phyloP scores from a whole-genome alignment of 768 basidiomycete genomes.

The Rubroboletus pulcherrimus region DNA sequence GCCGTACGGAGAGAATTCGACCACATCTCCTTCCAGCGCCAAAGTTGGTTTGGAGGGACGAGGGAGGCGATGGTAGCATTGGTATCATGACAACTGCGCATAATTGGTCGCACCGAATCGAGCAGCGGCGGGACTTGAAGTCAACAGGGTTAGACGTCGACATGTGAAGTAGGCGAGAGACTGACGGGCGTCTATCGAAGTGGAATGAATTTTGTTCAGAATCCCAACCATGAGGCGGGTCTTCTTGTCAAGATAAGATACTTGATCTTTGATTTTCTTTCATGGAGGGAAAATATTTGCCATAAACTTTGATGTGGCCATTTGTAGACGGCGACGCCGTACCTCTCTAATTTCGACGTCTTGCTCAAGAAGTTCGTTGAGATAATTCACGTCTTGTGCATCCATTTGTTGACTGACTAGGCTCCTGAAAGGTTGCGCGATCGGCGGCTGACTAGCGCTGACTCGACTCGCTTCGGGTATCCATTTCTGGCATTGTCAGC shows the following conservation, averaged over 20 bases:
- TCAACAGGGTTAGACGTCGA: constrained; percentile 8
- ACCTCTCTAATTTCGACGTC: constrained; percentile 69
- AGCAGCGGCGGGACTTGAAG: constrained; percentile 57
- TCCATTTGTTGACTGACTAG: constrained; percentile 43
- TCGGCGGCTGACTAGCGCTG: constrained; percentile 3
- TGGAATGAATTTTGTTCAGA: constrained; percentile 79
- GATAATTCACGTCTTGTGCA: constrained; percentile 46
- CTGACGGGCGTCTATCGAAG: constrained; percentile 56
- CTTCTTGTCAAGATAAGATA: constrained; percentile 71
- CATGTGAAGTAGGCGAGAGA: constrained; percentile 11
- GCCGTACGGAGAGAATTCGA: constrained; percentile 61
- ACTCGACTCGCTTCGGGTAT: not conserved
- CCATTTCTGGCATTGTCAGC: constrained; percentile 14
- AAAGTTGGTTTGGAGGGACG: constrained; percentile 70
- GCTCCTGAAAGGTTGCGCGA: not conserved
- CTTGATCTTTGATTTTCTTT: constrained; percentile 80
- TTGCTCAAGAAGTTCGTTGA: constrained; percentile 58
- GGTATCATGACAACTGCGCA: constrained; percentile 52
- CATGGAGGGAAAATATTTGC: constrained; percentile 2
- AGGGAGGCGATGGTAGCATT: constrained; percentile 50
- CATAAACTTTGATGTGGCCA: not conserved
- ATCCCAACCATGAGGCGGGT: constrained; percentile 67
- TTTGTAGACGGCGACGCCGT: constrained; percentile 8
- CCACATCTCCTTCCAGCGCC: constrained; percentile 88
- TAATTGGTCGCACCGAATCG: constrained; percentile 50